Evolutionary conservation across 2,329 filamentous ascomycete genomes (phyloP), one percentile per base, ranked within the genome.

Genomic region (Exophiala xenobiotica): DNA sequence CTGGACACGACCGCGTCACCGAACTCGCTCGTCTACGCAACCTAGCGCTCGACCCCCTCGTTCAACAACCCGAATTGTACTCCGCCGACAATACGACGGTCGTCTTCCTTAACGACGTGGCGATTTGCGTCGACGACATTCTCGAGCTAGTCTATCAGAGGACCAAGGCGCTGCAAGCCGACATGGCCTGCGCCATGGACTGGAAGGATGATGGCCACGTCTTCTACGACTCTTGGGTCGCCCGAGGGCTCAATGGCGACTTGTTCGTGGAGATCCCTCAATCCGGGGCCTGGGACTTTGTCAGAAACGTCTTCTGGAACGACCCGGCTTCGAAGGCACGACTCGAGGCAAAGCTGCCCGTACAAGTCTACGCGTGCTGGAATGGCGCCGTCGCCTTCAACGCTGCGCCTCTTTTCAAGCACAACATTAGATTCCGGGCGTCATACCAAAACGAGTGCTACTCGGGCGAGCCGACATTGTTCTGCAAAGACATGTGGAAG

Each of bases 311-410:
- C 2, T 82, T 84, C 59, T 78, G 74, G 71, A 77, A 78, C 58
- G 70, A 79, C 19, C 59, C 64, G 0, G 63, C 61, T 0, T 64
- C 74, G 2, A 65, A 58, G 6, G 39, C 52, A 2, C 65, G 72
- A 2, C 73, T 72, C 46, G 40, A 57, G 0, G 54, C 54, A 0
- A 63, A 67, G 22, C 63, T 67, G 11, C 79, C 81, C 0, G 78
- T 83, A 50, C 81, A 83, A 62, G 80, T 82, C 0, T 83, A 80
- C 53, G 63, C 79, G 0, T 84, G 81, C 63, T 83, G 81, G 80
- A 82, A 83, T 53, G 81, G 81, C 2, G 78, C 74, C 0, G 70
- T 70, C 0, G 73, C 71, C 0, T 75, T 83, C 44, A 67, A 67
- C 0, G 79, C 78, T 0, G 64, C 67, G 37, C 77, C 78, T 0